Base-by-base conservation (phyloP, 2,329 filamentous ascomycete genomes). In the Fusarium continuum region DNA sequence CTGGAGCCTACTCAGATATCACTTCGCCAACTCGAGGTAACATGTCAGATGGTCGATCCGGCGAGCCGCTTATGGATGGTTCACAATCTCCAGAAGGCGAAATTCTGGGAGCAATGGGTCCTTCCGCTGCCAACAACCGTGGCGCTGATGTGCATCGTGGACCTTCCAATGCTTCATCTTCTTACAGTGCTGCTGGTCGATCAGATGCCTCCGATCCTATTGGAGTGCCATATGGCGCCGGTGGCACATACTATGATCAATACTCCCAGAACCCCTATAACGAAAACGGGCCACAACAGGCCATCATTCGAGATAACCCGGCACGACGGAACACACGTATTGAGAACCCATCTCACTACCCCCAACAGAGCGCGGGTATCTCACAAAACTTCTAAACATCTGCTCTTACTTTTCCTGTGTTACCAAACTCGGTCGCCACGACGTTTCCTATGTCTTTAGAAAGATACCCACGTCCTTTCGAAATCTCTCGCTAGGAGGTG, bases 311-410 rank as follows among this genome's bases (percentile, higher is more conserved):
- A 52, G 95, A 99, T 75, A 95, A 98, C 65, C 90, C 91, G 64
- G 95, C 95, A 23, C 84, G 95, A 68, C 87, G 95, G 66, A 97
- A 97, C 79, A 97, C 95, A 11, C 88, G 93, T 61, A 98, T 99
- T 72, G 93, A 98, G 79, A 96, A 90, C 74, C 90, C 92, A 3
- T 87, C 91, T 38, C 91, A 95, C 62, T 96, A 91, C 72, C 93
- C 94, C 10, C 92, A 96, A 73, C 93, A 96, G 80, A 96, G 91
- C 71, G 92, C 92, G 32, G 95, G 95, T 56, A 97, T 99, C 71
- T 91, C 95, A 26, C 95, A 98, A 78, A 99, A 99, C 77, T 99
- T 99, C 72, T 98, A 86, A 76, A 47, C 22, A 16, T n/a, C 28
- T 23, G 20, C 31, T 25, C 35, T 22, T 48, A 17, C 36, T 19